A percentile compares a stretch with the other conserved stretches of the same genome.
Conservation (phyloP, 1,139 yeast species). For the Lodderomyces theae region DNA sequence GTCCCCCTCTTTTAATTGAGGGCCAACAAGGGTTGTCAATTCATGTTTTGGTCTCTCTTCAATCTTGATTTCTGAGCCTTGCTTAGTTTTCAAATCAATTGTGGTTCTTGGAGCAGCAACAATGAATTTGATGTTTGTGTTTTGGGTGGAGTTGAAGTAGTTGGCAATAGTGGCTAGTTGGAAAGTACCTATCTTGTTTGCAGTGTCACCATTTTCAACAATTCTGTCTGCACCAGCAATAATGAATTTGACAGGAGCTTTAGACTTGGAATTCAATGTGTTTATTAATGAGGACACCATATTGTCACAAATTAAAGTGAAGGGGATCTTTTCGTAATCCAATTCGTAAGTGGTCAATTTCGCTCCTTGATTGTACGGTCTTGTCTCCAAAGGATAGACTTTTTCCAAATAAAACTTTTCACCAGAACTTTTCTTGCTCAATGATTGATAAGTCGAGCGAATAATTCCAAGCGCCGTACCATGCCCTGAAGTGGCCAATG, state of each 20-base stretch:
- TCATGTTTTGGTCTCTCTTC: slow-evolving; percentile 87
- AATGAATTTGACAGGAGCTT: slow-evolving; percentile 72
- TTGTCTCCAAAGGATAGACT: slow-evolving; percentile 87
- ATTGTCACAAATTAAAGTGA: slow-evolving; percentile 85
- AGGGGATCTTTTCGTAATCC: slow-evolving; percentile 80
- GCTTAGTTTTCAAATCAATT: slow-evolving; percentile 62
- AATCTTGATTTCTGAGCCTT: slow-evolving; percentile 74
- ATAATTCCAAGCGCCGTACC: slow-evolving; percentile 95
- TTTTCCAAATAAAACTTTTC: slow-evolving; percentile 52
- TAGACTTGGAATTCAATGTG: slow-evolving; percentile 21
- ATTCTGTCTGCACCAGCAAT: slow-evolving; percentile 99
- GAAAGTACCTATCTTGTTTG: slow-evolving; percentile 95
- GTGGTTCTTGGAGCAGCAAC: slow-evolving; percentile 97
- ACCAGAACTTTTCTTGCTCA: slow-evolving; percentile 24
- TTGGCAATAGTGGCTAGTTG: slow-evolving; percentile 73
- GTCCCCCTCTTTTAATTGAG: slow-evolving; percentile 24
- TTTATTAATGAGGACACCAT: slow-evolving; percentile 79
- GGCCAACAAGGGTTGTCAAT: slow-evolving; percentile 75
- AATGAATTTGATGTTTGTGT: slow-evolving; percentile 65
- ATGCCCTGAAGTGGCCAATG: slow-evolving; percentile 94
- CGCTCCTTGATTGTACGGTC: slow-evolving; percentile 97
- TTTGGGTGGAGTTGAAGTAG: slow-evolving; percentile 38
- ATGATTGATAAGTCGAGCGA: slow-evolving; percentile 58
- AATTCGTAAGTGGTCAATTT: slow-evolving; percentile 89
- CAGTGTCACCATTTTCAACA: slow-evolving; percentile 89